phyloP scores from a whole-genome alignment of 306 rosid species.

The Erythrophleum fordii region DNA sequence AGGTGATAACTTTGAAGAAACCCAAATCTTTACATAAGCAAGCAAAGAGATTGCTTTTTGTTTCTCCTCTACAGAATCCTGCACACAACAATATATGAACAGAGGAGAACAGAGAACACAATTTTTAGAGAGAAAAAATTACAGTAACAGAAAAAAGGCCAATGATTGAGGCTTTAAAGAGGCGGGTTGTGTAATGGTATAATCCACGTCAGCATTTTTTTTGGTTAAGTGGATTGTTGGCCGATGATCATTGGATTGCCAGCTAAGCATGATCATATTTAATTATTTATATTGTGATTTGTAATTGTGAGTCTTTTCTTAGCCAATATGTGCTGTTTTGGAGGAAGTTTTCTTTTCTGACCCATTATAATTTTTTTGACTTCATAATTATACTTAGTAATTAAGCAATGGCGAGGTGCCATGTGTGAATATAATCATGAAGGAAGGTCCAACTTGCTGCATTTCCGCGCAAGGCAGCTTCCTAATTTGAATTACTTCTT shows the following conservation, averaged over 20 bases:
- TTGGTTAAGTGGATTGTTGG: slow-evolving; percentile 40
- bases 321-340: slow-evolving; percentile 57
- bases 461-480: slow-evolving; percentile 18
- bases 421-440: slow-evolving; percentile 45
- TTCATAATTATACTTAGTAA: slow-evolving; percentile 13
- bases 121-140: slow-evolving; percentile 37
- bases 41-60: slow-evolving; percentile 46
- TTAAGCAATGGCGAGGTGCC: slow-evolving; percentile 43
- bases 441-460: slow-evolving; percentile 29
- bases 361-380: background rate
- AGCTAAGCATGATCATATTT: slow-evolving; percentile 61
- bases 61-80: slow-evolving; percentile 32
- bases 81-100: slow-evolving; percentile 43
- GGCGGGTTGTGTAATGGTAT: slow-evolving; percentile 39
- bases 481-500: slow-evolving; percentile 12
- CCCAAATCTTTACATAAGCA: slow-evolving; percentile 46
- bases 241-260: slow-evolving; percentile 72
- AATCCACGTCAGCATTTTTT: slow-evolving; percentile 61
- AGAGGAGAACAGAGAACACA: slow-evolving; percentile 35
- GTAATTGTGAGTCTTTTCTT: slow-evolving; percentile 32
- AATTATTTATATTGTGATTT: slow-evolving; percentile 3
- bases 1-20: slow-evolving; percentile 43
- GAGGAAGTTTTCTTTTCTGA: slow-evolving; percentile 3
- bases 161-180: slow-evolving; percentile 77
- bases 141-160: slow-evolving; percentile 44